Conservation (phyloP, 2,329 filamentous ascomycete species). For the Dissoconium aciculare region DNA sequence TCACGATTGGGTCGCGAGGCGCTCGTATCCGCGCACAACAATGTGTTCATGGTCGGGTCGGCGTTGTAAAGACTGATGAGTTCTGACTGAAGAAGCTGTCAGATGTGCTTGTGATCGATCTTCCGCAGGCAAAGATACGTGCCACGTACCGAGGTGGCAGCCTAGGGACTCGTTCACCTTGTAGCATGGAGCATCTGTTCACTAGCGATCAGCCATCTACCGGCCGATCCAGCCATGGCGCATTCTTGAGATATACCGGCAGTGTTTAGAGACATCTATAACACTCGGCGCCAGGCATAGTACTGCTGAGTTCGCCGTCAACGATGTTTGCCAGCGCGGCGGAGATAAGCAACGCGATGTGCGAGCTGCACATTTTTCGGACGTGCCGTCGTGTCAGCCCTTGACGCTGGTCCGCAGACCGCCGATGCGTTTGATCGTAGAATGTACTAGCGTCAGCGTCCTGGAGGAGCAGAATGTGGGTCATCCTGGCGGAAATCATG, state of each 20-base stretch:
- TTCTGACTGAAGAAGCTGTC: conserved; percentile 74
- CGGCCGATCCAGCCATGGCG: too few species aligned
- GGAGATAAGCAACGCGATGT: too few species aligned
- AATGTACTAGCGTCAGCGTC: conserved; percentile 74
- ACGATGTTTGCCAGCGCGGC: too few species aligned
- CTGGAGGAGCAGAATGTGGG: conserved; percentile 54
- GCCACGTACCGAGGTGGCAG: conserved; percentile 82
- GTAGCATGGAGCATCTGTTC: conserved; percentile 67
- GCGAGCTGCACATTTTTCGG: conserved; percentile 92
- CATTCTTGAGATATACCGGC: too few species aligned
- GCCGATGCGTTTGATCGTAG: conserved; percentile 70
- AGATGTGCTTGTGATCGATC: conserved; percentile 87
- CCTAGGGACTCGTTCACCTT: conserved; percentile 39
- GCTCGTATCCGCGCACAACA: conserved; percentile 67
- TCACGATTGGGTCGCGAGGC: conserved; percentile 55
- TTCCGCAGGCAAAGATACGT: conserved; percentile 90
- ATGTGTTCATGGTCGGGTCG: conserved; percentile 88
- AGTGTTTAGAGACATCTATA: conserved; percentile 61
- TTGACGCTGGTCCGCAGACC: conserved; percentile 79
- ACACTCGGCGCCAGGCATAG: conserved; percentile 66
- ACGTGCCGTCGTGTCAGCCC: conserved; percentile 76
- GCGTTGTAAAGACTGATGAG: conserved; percentile 89
- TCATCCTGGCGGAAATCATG: conserved; percentile 49
- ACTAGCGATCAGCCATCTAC: too few species aligned
- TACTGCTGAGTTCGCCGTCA: too few species aligned